Conservation (phyloP, 768 basidiomycete genomes). For the Porpolomopsis calyptriformis region DNA sequence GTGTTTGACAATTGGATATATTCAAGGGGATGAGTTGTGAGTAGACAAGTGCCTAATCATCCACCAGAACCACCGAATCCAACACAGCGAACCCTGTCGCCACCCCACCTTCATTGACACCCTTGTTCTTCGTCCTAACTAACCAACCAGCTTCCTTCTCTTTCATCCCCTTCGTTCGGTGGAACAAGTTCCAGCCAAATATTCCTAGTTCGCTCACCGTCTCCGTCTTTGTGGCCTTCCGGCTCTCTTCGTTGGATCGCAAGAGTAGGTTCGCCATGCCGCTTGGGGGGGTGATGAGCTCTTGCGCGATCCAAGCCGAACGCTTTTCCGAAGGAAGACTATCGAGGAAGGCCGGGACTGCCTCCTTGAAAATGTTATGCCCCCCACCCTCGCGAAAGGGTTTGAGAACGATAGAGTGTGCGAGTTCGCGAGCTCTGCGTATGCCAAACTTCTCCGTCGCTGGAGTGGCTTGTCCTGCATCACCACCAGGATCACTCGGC, state of each 20-base stretch:
- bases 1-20: no score
- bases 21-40: no score
- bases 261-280: conserved; percentile 65
- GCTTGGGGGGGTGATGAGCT: conserved; percentile 71
- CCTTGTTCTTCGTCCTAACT: conserved; percentile 81
- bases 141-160: conserved; percentile 71
- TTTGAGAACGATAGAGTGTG: conserved; percentile 71
- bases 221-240: conserved; percentile 41
- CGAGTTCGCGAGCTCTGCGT: conserved; percentile 38
- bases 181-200: conserved; percentile 83
- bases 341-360: conserved; percentile 71
- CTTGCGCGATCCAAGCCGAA: conserved; percentile 93
- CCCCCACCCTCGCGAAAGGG: conserved; percentile 98
- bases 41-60: conserved; percentile 15
- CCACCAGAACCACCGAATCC: conserved; percentile 56
- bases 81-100: conserved; percentile 74
- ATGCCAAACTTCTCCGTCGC: conserved; percentile 30
- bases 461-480: neutral
- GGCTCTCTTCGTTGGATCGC: conserved; percentile 45
- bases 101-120: conserved; percentile 87
- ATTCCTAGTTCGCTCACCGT: conserved; percentile 87
- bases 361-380: conserved; percentile 84
- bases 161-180: conserved; percentile 31
- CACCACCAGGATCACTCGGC: conserved; percentile 5
- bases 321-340: conserved; percentile 48